Evolutionary conservation across 805 yeast species (phyloP), one percentile per base, ranked within the genome.

Genomic region (Brettanomyces sp.): DNA sequence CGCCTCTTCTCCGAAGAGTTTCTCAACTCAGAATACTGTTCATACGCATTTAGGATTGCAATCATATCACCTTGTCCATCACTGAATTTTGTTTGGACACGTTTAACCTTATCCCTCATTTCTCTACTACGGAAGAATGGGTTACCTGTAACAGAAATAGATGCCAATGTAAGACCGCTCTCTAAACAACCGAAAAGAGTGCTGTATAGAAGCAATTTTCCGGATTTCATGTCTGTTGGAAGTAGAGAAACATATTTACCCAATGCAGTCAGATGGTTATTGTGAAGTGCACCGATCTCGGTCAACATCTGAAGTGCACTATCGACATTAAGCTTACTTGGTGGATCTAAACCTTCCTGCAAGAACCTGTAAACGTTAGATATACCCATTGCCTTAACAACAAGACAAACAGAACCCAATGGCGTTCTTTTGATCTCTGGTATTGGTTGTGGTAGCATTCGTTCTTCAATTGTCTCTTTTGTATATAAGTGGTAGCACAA

Each of bases 381-480:
- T 25, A 91, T 74, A 0, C 95, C 95, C 93, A 93, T 88, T 0
- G 96, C 74, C 60, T 89, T 89, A 13, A 90, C 95, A 41, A 82
- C 79, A 40, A 91, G 67, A 56, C 86, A 90, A 37, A 91, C 68
- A 34, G 86, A 86, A 53, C 90, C 96, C 33, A 91, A 64, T 32
- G 93, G 80, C 0, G 93, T 80, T 48, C 98, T 70, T 51, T 79
- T 79, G 45, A 91, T 91, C 59, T 91, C 99, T 0, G 99, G 97
- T 14, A 84, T 71, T 1, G 96, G 95, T 52, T 82, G 82, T 1
- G 73, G 68, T 13, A 74, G 65, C 91, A 89, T 84, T 22, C 63
- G 59, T 1, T 62, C 60, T 4, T 69, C 68, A 55, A 78, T 78
- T 0, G 86, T 74, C 3, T 76, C 76, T 45, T 68, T 66, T 1